phyloP scores from a whole-genome alignment of 2,329 filamentous ascomycete genomes.

The Cryphonectria parasitica region DNA sequence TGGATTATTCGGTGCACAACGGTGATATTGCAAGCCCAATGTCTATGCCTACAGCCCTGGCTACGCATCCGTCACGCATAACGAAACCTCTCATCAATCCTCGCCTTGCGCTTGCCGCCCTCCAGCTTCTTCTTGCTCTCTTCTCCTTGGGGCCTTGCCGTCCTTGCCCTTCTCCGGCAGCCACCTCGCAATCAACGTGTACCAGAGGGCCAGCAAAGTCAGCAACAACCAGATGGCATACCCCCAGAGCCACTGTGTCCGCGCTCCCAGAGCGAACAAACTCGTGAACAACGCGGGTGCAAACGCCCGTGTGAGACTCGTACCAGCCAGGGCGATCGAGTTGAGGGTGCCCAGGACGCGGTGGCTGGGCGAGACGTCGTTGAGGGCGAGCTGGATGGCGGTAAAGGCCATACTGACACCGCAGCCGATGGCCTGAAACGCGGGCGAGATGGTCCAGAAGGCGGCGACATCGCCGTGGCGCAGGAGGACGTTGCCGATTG shows the following conservation, averaged over 20 bases:
- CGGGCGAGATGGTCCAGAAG: slow-evolving; percentile 62
- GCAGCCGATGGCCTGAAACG: slow-evolving; percentile 56
- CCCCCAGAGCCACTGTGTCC: slow-evolving; percentile 63
- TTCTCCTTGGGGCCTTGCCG: neutral
- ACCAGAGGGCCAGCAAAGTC: slow-evolving; percentile 42
- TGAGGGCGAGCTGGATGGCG: slow-evolving; percentile 72
- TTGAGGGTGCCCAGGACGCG: slow-evolving; percentile 72
- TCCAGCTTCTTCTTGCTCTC: neutral
- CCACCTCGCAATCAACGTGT: slow-evolving; percentile 38
- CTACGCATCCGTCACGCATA: neutral
- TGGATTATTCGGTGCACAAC: neutral
- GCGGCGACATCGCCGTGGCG: slow-evolving; percentile 43
- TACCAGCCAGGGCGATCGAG: slow-evolving; percentile 65
- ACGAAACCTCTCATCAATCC: neutral
- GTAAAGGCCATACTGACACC: slow-evolving; percentile 73
- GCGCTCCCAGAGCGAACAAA: slow-evolving; percentile 69
- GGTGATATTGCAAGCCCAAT: neutral
- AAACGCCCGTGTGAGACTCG: slow-evolving; percentile 66
- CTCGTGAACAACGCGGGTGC: slow-evolving; percentile 68
- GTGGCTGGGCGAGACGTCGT: slow-evolving; percentile 71
- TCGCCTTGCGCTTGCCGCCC: neutral
- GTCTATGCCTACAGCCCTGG: neutral
- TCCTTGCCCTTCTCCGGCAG: slow-evolving; percentile 42
- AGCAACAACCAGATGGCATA: slow-evolving; percentile 69
- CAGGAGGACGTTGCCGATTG: slow-evolving; percentile 61